These are phyloP conservation scores for Tilletiopsis washingtonensis DNA, from an alignment of 1,284 basidiomycete species.

Conservation along the genomic window DNA sequence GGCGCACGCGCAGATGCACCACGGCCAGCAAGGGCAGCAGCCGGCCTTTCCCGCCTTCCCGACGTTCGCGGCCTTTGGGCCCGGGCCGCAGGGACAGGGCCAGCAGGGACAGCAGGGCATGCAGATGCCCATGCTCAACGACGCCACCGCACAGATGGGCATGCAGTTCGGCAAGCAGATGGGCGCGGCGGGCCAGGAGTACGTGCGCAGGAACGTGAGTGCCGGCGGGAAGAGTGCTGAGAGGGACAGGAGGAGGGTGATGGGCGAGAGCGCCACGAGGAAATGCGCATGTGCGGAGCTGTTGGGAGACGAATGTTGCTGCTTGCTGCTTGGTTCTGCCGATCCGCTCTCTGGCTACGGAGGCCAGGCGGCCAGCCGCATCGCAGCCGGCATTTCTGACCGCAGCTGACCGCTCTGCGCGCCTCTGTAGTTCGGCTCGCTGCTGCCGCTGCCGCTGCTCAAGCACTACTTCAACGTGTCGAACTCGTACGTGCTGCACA, in stretches of 20 bases:
- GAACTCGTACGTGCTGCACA: slow-evolving; percentile 87
- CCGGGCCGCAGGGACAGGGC: neutral
- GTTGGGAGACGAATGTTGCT: too few species aligned
- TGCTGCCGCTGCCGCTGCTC: slow-evolving; percentile 50
- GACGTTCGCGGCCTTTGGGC: slow-evolving; percentile 1
- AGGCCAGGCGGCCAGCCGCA: too few species aligned
- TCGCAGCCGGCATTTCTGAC: too few species aligned
- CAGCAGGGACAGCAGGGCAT: neutral
- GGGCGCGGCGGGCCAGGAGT: slow-evolving; percentile 86
- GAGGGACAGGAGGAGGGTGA: neutral
- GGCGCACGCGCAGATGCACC: slow-evolving; percentile 3
- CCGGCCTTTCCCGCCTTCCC: slow-evolving; percentile 1
- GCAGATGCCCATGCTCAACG: slow-evolving; percentile 58
- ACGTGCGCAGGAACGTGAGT: slow-evolving; percentile 85
- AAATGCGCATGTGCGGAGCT: neutral
- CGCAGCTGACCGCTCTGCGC: neutral
- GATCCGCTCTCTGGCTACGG: too few species aligned
- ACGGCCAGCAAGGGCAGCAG: neutral
- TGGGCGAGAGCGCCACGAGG: too few species aligned
- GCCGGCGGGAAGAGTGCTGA: neutral
- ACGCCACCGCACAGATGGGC: slow-evolving; percentile 88
- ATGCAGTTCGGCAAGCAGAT: slow-evolving; percentile 91
- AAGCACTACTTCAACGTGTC: slow-evolving; percentile 96
- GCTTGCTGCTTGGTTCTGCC: too few species aligned
- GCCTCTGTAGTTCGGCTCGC: slow-evolving; percentile 12